Evolutionary conservation across 306 rosid genomes (phyloP).

Genomic region (Quercus ilex): DNA sequence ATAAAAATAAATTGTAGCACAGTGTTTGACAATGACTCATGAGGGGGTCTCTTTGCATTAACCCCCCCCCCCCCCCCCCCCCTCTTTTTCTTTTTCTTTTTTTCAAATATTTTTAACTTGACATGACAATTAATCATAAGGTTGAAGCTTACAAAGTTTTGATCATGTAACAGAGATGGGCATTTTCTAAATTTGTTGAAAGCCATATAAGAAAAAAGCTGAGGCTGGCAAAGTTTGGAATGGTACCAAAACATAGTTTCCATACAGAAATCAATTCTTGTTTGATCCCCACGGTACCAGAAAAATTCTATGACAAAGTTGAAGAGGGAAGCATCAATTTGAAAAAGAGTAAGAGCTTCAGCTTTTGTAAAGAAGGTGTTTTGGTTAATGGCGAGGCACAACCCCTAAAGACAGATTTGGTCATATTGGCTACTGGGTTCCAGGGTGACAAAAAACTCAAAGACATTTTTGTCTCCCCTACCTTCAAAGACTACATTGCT

Average conservation of each 20-base stretch:
- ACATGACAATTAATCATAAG: no score
- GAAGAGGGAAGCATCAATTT: constrained; percentile 56
- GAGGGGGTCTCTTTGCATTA: no score
- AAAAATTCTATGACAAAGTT: constrained; percentile 50
- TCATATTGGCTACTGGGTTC: constrained; percentile 59
- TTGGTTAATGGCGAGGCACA: constrained; percentile 39
- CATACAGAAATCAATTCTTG: constrained; percentile 41
- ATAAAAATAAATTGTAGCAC: no score
- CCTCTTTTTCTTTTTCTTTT: no score
- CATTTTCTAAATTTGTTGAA: constrained; percentile 54
- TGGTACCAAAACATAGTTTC: constrained; percentile 62
- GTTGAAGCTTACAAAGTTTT: no score
- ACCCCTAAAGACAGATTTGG: constrained; percentile 42
- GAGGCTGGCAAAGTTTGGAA: constrained; percentile 44
- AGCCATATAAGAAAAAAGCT: constrained; percentile 40
- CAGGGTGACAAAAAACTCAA: constrained; percentile 60
- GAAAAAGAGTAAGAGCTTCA: constrained; percentile 39
- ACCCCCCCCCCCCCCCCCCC: no score
- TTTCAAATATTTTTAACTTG: no score
- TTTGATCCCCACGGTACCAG: constrained; percentile 35
- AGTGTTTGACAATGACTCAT: no score
- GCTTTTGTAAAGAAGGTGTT: constrained; percentile 51
- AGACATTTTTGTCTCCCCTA: constrained; percentile 45
- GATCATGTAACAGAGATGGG: constrained; percentile 42
- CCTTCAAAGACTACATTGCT: constrained; percentile 36